Evolutionary conservation across 176 grass and related monocot species (phyloP), one percentile per base, ranked within the genome.

Genomic region (Metroxylon sagu): DNA sequence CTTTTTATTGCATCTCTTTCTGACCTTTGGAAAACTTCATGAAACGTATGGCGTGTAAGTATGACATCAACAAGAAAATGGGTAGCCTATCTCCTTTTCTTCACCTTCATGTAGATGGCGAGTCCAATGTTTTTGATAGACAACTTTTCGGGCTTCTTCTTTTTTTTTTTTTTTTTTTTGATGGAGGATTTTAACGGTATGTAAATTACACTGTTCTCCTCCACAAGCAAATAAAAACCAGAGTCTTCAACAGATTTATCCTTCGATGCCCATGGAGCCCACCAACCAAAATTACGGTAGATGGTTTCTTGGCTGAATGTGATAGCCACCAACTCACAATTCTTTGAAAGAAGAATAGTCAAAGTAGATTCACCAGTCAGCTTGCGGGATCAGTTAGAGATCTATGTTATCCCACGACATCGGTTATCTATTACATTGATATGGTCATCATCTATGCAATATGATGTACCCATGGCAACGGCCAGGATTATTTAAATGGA

Each of bases 281-380:
- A 17, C 14, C 27, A 3, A 19, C 5, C 8, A n/a, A 29, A 39
- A 60, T n/a, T 60, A 60, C 26, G 16, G 30, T 30, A 39, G 73
- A 63, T 77, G 57, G 74, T 77, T 77, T 70, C 66, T 65, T 77
- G 74, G 65, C 28, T 56, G 74, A 43, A 43, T 43, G 35, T 43
- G 35, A 43, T 43, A 12, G 35, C 35, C 35, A 43, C 35, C 56
- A 77, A 77, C 74, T 63, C 19, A 69, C 10, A 14, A 52, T 48
- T 70, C 54, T 52, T 70, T 23, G 21, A 23, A 23, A 23, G 21
- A 23, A 23, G 21, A 1, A 23, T 23, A 75, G 78, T 75, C 78
- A 70, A 65, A 75, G 59, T 76, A 76, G 79, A 65, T 81, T 76
- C 52, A 65, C 71, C 71, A 14, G 57, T 54, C 48, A 64, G 21